Conservation (phyloP, 805 yeast species). For the Brettanomyces bruxellensis region DNA sequence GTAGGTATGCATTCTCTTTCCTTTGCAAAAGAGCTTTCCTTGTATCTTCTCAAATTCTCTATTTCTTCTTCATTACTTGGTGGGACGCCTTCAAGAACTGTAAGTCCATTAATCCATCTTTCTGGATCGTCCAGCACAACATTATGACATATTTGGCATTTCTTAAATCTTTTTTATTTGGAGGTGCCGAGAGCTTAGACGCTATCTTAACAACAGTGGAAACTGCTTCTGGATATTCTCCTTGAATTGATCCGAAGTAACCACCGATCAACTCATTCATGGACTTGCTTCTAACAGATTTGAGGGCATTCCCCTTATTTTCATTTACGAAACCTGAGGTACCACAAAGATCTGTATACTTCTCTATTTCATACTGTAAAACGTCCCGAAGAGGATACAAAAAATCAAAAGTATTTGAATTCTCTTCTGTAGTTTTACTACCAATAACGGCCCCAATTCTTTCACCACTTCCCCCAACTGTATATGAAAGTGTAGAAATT, state of each 20-base stretch:
- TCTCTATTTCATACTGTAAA: constrained; percentile 54
- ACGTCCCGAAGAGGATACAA: constrained; percentile 72
- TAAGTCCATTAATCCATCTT: constrained; percentile 60
- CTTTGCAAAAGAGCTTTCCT: constrained; percentile 1
- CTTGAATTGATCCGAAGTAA: constrained; percentile 65
- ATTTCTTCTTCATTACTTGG: constrained; percentile 34
- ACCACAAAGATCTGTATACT: constrained; percentile 37
- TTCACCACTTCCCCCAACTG: constrained; percentile 83
- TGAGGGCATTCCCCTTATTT: constrained; percentile 19
- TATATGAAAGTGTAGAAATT: constrained; percentile 64
- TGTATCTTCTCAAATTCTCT: constrained; percentile 19
- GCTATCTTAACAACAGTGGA: constrained; percentile 91
- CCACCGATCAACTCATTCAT: constrained; percentile 69
- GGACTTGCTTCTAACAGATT: constrained; percentile 62
- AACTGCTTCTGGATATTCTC: constrained; percentile 78
- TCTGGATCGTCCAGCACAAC: constrained; percentile 49
- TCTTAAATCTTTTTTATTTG: constrained; percentile 7
- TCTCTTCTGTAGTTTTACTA: constrained; percentile 25
- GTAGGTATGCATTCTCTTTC: neutral
- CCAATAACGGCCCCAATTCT: constrained; percentile 45
- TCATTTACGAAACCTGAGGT: constrained; percentile 25
- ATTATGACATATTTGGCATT: constrained; percentile 51
- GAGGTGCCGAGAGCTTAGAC: constrained; percentile 55
- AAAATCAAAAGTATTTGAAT: constrained; percentile 29
- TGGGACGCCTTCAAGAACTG: constrained; percentile 49